Conservation (phyloP, 2,329 filamentous ascomycete species). For the Monilinia vaccinii-corymbosi region DNA sequence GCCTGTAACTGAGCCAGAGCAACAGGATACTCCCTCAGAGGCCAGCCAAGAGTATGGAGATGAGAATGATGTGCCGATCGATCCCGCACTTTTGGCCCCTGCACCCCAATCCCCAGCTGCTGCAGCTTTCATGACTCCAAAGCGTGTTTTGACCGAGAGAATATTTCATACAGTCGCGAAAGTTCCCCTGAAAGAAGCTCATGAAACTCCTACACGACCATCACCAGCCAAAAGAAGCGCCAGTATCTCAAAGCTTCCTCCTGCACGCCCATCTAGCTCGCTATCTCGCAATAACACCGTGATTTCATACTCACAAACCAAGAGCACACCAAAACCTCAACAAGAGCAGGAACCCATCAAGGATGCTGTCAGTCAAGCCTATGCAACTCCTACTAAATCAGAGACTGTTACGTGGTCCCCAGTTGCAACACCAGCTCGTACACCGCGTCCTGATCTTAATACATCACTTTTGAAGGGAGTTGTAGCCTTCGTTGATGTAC, state of each 20-base stretch:
- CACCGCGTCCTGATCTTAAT: slow-evolving; percentile 45
- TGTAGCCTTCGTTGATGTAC: slow-evolving; percentile 75
- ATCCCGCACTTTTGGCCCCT: slow-evolving; percentile 36
- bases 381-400: slow-evolving; percentile 34
- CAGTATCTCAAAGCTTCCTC: slow-evolving; percentile 36
- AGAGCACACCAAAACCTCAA: slow-evolving; percentile 26
- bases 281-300: slow-evolving; percentile 42
- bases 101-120: slow-evolving; percentile 5
- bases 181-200: slow-evolving; percentile 61
- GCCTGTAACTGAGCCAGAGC: background rate
- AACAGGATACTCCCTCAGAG: slow-evolving; percentile 45
- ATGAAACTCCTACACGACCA: slow-evolving; percentile 34
- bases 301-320: slow-evolving; percentile 45
- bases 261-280: slow-evolving; percentile 33
- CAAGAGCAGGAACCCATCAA: background rate
- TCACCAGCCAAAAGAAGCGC: slow-evolving; percentile 33
- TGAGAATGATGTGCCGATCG: slow-evolving; percentile 52
- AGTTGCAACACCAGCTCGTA: slow-evolving; percentile 46
- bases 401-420: slow-evolving; percentile 42
- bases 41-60: slow-evolving; percentile 59
- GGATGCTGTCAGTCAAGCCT: slow-evolving; percentile 15
- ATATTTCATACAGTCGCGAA: slow-evolving; percentile 68
- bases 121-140: slow-evolving; percentile 21
- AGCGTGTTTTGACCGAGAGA: slow-evolving; percentile 26
- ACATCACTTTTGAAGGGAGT: slow-evolving; percentile 54